Base-by-base conservation (phyloP, 2,329 filamentous ascomycete genomes). In the Zarea fungicola region DNA sequence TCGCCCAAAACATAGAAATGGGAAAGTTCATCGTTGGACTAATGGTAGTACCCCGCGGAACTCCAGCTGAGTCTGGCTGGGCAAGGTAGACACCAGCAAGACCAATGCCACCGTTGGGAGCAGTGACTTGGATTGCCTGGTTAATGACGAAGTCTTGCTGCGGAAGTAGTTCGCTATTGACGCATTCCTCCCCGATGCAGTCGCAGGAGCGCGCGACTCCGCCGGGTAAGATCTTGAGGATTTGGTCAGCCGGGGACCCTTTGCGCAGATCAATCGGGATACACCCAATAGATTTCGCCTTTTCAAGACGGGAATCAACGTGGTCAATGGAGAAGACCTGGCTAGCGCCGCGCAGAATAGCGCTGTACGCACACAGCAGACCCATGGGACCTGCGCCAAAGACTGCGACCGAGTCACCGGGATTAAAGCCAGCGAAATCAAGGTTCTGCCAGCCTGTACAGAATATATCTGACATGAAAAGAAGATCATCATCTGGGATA, bases 331-430 rank as follows among this genome's bases (percentile, higher is more conserved):
- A 34, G 50, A 53, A 60, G 6, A 60, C 55, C 18, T 34, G 31
- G 22, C 44, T 36, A 0, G 60, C 60, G n/a, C 60, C 59, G 9
- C 59, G 57, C 21, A 61, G 39, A n/a, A 57, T 36, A 42, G 60
- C 60, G 42, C 51, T 53, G 52, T 60, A 61, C 10, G 37, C 37
- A 9, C 6, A 6, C 13, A 41, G 21, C 16, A 80, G 62, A 1
- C 77, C 77, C 6, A 81, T 70, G 0, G 76, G 75, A 0, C 77
- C 77, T 2, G 70, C 68, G 5, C 77, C 77, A 6, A 80, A 66
- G 47, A 80, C 71, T 2, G 67, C 76, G 3, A 80, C 72, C 1
- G 68, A 73, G 14, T 63, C 60, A 1, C 74, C 76, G 0, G 75
- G 75, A 51, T 70, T 60, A 1, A 79, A 71, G 28, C 71, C 68